phyloP scores from a whole-genome alignment of 2,329 filamentous ascomycete species.

The Aaosphaeria pasadenensis region DNA sequence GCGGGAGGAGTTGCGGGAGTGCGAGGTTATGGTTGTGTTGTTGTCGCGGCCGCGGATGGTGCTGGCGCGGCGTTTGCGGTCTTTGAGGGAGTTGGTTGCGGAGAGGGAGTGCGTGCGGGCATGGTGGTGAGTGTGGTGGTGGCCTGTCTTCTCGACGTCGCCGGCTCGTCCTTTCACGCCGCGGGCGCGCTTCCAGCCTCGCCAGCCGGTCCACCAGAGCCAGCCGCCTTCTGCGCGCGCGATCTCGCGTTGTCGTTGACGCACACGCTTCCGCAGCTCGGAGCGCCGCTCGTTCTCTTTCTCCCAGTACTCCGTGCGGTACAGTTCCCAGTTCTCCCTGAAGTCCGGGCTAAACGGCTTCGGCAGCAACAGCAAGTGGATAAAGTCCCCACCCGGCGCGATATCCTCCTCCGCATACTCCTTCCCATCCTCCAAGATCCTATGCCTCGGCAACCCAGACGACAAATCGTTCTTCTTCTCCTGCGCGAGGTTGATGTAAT shows the following conservation, averaged over 20 bases:
- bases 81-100: conserved; percentile 12
- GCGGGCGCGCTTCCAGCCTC: conserved; percentile 45
- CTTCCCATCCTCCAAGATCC: conserved; percentile 57
- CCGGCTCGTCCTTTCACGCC: conserved; percentile 18
- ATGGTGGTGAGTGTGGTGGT: conserved; percentile 9
- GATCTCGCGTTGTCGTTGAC: conserved; percentile 64
- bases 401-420: conserved; percentile 80
- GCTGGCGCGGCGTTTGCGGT: conserved; percentile 29
- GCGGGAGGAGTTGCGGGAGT: conserved; percentile 31
- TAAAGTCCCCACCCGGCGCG: conserved; percentile 82
- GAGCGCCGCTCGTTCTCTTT: conserved; percentile 87
- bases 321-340: conserved; percentile 94
- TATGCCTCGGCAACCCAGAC: conserved; percentile 21
- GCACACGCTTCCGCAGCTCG: conserved; percentile 67
- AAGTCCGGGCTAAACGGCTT: conserved; percentile 96
- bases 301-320: conserved; percentile 94
- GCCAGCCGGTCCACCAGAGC: conserved; percentile 85
- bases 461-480: conserved; percentile 28
- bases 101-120: conserved; percentile 10
- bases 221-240: conserved; percentile 67
- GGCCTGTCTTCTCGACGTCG: conserved; percentile 31
- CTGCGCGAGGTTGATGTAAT: conserved; percentile 65
- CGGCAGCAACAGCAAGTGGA: conserved; percentile 84
- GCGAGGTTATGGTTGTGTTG: conserved; percentile 3
- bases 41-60: conserved; percentile 23